Conservation (phyloP, 1,284 basidiomycete species). For the Apiotrichum veenhuisii region DNA sequence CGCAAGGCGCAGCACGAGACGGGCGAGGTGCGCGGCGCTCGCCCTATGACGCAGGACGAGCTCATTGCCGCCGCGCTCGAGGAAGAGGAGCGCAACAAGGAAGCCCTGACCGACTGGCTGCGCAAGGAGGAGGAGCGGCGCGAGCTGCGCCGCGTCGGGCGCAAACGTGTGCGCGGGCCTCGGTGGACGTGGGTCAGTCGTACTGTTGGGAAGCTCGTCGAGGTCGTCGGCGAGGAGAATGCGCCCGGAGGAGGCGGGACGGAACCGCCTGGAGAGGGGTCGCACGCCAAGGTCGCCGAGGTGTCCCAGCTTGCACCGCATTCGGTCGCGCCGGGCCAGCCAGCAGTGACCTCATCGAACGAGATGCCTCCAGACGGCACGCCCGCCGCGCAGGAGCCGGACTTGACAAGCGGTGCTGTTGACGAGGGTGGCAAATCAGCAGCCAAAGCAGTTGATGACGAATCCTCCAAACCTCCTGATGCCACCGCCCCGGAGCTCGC, state of each 20-base stretch:
- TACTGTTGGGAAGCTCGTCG: constrained; percentile 43
- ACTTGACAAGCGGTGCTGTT: too few relatives aligned
- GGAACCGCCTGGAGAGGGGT: neutral
- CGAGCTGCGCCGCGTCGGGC: constrained; percentile 48
- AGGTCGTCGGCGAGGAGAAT: constrained; percentile 22
- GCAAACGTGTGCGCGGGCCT: constrained; percentile 51
- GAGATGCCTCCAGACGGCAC: too few relatives aligned
- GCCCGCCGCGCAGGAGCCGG: too few relatives aligned
- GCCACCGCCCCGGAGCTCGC: too few relatives aligned
- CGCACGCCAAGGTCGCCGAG: too few relatives aligned
- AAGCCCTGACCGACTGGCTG: constrained; percentile 52
- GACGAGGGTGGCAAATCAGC: too few relatives aligned
- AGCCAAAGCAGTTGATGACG: too few relatives aligned
- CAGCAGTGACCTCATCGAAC: too few relatives aligned
- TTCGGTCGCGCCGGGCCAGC: too few relatives aligned
- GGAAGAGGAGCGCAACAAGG: constrained; percentile 54
- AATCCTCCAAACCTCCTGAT: too few relatives aligned
- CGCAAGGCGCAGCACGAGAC: constrained; percentile 39
- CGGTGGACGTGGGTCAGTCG: constrained; percentile 52
- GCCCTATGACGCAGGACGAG: constrained; percentile 51
- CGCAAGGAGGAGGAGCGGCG: constrained; percentile 53
- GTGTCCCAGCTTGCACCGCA: too few relatives aligned
- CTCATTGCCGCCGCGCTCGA: constrained; percentile 54
- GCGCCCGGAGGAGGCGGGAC: neutral
- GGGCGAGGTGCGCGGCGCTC: constrained; percentile 31